phyloP scores from a whole-genome alignment of 208 protist species.

The Acanthamoeba sp. region DNA sequence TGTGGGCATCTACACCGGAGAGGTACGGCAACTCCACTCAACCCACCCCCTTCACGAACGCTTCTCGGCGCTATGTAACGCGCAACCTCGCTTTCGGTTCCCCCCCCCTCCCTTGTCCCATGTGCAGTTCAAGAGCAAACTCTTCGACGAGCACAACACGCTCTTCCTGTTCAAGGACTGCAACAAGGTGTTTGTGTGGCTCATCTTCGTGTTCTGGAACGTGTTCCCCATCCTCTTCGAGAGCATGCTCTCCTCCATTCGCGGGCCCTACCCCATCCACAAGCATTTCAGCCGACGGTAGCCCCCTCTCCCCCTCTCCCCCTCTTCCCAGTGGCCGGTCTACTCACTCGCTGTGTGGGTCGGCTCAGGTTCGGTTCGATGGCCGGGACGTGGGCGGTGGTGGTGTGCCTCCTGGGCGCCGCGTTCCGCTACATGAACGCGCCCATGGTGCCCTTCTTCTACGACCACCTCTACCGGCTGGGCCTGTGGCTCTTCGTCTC shows the following conservation, averaged over 20 bases:
- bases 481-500: slow-evolving; percentile 34
- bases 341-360: neutral
- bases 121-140: slow-evolving; percentile 48
- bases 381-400: slow-evolving; percentile 52
- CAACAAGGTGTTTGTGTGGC: slow-evolving; percentile 20
- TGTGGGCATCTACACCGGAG: slow-evolving; percentile 16
- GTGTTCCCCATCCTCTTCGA: slow-evolving; percentile 65
- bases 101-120: neutral
- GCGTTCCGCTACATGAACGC: slow-evolving; percentile 18
- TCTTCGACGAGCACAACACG: slow-evolving; percentile 66
- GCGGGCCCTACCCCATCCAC: slow-evolving; percentile 65
- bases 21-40: slow-evolving; percentile 32
- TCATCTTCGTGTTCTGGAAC: slow-evolving; percentile 60
- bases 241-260: slow-evolving; percentile 44
- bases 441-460: slow-evolving; percentile 62
- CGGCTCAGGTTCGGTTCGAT: slow-evolving; percentile 25
- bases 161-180: slow-evolving; percentile 54
- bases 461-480: slow-evolving; percentile 54
- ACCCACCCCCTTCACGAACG: too few relatives aligned
- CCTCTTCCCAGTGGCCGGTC: too few relatives aligned
- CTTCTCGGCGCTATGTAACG: too few relatives aligned
- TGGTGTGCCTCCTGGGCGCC: neutral
- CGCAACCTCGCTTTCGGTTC: neutral
- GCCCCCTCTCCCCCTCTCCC: too few relatives aligned
- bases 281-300: slow-evolving; percentile 47